Conservation (phyloP, 1,284 basidiomycete genomes). For the Trametes polyzona region DNA sequence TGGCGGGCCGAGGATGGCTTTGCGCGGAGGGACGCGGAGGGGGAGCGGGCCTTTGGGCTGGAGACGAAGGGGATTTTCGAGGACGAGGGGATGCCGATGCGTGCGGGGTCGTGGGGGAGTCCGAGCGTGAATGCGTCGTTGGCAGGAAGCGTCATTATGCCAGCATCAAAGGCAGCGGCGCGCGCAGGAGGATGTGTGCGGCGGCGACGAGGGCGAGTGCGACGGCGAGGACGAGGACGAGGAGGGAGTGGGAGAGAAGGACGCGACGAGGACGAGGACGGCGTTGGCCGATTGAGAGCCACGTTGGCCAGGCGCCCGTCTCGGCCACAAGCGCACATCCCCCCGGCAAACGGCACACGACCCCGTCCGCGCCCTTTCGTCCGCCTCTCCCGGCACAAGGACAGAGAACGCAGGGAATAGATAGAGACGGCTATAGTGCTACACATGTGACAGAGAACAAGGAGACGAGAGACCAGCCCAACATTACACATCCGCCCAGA, state of each 20-base stretch:
- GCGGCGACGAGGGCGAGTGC: neutral
- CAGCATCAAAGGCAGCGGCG: neutral
- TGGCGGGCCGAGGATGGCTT: constrained; percentile 11
- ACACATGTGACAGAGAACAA: constrained; percentile 5
- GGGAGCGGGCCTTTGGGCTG: constrained; percentile 25
- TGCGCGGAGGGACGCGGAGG: constrained; percentile 17
- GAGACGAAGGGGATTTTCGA: constrained; percentile 47
- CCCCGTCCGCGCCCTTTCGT: neutral
- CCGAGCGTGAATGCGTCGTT: constrained; percentile 56
- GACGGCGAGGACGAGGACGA: constrained; percentile 1
- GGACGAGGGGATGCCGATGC: constrained; percentile 46
- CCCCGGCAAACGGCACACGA: neutral
- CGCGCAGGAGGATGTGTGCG: neutral
- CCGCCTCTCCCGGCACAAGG: neutral
- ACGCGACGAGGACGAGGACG: neutral
- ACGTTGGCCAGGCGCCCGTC: constrained; percentile 8
- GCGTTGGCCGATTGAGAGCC: neutral
- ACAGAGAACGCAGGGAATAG: neutral
- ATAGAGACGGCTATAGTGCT: constrained; percentile 1
- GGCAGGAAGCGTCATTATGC: constrained; percentile 49
- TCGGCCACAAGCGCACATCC: too few relatives aligned
- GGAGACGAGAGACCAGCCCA: neutral
- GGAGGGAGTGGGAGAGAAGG: neutral
- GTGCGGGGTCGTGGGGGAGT: constrained; percentile 46
- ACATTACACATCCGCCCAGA: constrained; percentile 6